A percentile compares a stretch with the other conserved stretches of the same genome.
These are phyloP conservation scores for Entonaema liquescens DNA, from an alignment of 495 filamentous ascomycete species.

Conservation along the genomic window DNA sequence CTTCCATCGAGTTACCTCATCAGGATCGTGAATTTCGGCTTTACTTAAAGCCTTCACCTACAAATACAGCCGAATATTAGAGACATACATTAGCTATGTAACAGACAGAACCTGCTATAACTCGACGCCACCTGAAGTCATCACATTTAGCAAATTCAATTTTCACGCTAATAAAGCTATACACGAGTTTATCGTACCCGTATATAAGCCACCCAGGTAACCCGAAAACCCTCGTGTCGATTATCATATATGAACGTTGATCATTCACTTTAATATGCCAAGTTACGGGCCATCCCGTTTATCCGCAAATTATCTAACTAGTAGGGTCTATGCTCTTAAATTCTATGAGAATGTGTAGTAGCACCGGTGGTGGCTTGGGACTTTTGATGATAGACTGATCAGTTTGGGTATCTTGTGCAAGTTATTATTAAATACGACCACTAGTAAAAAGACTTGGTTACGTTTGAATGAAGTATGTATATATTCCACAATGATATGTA, in stretches of 20 bases:
- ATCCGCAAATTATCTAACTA: neutral
- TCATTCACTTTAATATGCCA: constrained; percentile 8
- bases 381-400: neutral
- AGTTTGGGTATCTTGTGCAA: neutral
- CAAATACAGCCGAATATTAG: neutral
- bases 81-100: neutral
- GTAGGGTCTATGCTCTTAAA: neutral
- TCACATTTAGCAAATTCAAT: neutral
- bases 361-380: neutral
- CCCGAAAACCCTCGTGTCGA: neutral
- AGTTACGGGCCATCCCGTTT: constrained; percentile 18
- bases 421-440: neutral
- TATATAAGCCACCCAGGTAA: too few species aligned
- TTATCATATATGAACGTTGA: neutral
- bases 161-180: neutral
- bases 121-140: neutral
- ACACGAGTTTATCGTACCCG: neutral
- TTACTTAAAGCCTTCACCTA: constrained; percentile 2
- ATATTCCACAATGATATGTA: constrained; percentile 14
- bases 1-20: neutral
- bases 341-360: neutral
- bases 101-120: neutral
- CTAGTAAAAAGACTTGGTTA: neutral
- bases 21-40: neutral
- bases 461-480: constrained; percentile 1